Evolutionary conservation across 768 basidiomycete genomes (phyloP).

Genomic region (Lentinula sp.): DNA sequence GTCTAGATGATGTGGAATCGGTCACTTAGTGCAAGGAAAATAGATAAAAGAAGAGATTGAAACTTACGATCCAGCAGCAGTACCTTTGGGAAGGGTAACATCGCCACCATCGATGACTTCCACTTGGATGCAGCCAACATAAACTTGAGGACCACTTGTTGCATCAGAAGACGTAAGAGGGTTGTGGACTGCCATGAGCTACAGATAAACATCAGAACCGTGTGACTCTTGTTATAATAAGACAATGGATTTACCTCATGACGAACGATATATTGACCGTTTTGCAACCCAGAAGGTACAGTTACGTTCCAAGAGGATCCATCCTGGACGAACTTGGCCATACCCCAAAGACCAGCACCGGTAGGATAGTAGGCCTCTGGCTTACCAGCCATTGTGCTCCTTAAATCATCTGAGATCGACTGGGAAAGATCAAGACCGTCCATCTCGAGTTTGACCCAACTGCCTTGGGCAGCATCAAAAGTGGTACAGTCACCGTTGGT

Average conservation of each 20-base stretch:
- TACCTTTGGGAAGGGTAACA: conserved; percentile 3
- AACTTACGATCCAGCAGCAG: conserved; percentile 5
- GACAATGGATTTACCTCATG: conserved; percentile 11
- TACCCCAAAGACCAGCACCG: conserved; percentile 17
- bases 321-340: conserved; percentile 17
- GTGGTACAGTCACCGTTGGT: conserved; percentile 15
- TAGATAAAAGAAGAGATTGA: neutral
- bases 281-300: conserved; percentile 14
- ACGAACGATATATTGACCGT: conserved; percentile 17
- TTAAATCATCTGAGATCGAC: conserved; percentile 13
- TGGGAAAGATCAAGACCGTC: conserved; percentile 15
- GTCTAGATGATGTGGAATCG: neutral
- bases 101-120: conserved; percentile 4
- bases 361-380: conserved; percentile 16
- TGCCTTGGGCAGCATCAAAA: conserved; percentile 16
- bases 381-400: conserved; percentile 16
- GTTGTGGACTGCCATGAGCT: conserved; percentile 14
- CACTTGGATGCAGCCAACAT: conserved; percentile 11
- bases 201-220: neutral
- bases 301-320: conserved; percentile 15
- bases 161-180: conserved; percentile 13
- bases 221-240: neutral
- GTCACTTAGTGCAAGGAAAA: neutral
- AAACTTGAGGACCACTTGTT: conserved; percentile 16
- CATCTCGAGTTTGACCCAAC: conserved; percentile 17